Percentiles rank a stretch among this genome's conserved stretches.
Conservation (phyloP, 768 basidiomycete species). For the Hericium coralloides region DNA sequence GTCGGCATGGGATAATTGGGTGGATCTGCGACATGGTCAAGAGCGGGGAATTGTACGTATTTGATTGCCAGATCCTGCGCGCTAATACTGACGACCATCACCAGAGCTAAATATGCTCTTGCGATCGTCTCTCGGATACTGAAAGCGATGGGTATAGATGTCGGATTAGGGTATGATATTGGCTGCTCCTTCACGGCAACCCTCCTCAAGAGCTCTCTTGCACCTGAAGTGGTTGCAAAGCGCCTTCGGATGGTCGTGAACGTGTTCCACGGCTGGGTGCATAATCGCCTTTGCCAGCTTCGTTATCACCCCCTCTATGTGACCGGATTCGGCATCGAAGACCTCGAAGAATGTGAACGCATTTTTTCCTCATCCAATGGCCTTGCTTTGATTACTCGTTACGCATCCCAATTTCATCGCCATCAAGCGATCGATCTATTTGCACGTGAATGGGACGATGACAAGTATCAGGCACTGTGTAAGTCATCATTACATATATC, state of each 20-base stretch:
- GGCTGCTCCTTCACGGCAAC: background rate
- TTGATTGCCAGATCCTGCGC: too few species aligned
- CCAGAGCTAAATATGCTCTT: background rate
- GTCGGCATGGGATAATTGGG: background rate
- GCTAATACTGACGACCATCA: too few species aligned
- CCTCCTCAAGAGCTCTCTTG: background rate
- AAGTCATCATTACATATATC: too few species aligned
- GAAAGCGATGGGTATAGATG: too few species aligned
- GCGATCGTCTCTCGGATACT: background rate
- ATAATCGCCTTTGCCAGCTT: background rate
- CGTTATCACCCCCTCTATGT: background rate
- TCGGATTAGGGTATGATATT: background rate
- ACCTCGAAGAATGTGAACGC: background rate
- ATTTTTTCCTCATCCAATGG: background rate
- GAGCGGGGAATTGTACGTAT: background rate
- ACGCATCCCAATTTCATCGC: background rate
- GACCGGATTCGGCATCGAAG: background rate
- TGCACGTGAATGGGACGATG: background rate
- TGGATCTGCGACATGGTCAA: constrained; percentile 1
- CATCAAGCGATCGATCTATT: background rate
- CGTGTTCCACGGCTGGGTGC: background rate
- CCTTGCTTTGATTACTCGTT: background rate
- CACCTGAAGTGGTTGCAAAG: background rate
- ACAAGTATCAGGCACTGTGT: background rate
- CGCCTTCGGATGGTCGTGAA: background rate